Conservation (phyloP, 192 early-diverging fungal genomes). For the Funneliformis geosporum region DNA sequence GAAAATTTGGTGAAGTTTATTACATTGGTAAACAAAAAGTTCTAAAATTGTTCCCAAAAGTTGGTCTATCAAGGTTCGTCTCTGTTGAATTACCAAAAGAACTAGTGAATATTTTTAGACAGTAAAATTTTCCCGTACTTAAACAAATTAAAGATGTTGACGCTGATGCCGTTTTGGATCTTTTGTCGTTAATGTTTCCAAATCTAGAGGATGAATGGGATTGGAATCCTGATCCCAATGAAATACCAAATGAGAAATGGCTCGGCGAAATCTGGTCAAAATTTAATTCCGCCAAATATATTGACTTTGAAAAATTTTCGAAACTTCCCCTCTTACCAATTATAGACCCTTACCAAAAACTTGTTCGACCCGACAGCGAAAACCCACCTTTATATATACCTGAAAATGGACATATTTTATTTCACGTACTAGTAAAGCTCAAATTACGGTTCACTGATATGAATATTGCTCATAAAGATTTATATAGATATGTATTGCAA, state of each 20-base stretch:
- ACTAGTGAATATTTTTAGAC: not conserved
- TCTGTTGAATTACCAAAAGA: not conserved
- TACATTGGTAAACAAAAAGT: not conserved
- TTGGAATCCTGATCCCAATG: not conserved
- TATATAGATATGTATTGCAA: not conserved
- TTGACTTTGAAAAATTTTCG: not conserved
- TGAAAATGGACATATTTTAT: not conserved
- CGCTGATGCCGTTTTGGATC: not conserved
- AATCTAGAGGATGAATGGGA: not conserved
- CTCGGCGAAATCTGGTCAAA: not conserved
- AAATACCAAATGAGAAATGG: not conserved
- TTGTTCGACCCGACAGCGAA: not conserved
- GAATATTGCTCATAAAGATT: not conserved
- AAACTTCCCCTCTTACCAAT: not conserved
- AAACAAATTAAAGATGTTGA: not conserved
- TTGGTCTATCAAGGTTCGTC: not conserved
- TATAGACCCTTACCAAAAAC: not conserved
- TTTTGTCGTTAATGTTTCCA: not conserved
- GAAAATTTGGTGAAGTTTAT: not conserved
- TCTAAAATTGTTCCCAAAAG: not conserved
- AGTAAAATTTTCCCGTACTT: not conserved
- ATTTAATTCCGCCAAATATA: not conserved
- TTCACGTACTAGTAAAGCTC: not conserved
- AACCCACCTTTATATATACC: not conserved
- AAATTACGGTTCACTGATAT: not conserved